Evolutionary conservation across 805 yeast genomes (phyloP), one percentile per base, ranked within the genome.

Genomic region (Starmerella ratchasimensis): DNA sequence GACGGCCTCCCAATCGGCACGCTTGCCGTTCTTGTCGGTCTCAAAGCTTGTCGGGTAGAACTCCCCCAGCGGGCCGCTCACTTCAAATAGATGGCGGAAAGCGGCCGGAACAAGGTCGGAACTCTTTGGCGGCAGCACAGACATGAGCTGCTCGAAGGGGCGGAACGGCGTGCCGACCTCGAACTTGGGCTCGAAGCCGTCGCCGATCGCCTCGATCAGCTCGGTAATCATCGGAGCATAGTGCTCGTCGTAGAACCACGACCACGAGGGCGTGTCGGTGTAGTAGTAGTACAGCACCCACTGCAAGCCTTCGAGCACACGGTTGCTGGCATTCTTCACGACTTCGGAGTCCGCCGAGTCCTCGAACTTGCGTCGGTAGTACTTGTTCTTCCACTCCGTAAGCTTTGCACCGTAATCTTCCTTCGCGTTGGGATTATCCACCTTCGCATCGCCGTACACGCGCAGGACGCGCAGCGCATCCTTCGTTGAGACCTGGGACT

Each of bases 1-100:
- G 39, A 90, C 95, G 9, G 96, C 96, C 62, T 90, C 97, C 98
- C 98, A 90, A 34, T 83, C 78, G 2, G 90, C 93, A 38, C 84
- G 81, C 57, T 90, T 90, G 31, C 97, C 98, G 55, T 90, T 90
- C 71, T 74, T 68, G 61, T 90, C 98, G 25, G 81, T 67, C 36
- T 76, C 81, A 39, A 88, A 94, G 42, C 81, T 82, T 41, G 69
- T 68, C 2, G 98, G 98, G 55, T 90, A 90, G 52, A 83, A 84
- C 51, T 84, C 96, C 39, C 69, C 68, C 47, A 90, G 83, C 20
- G 95, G 93, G 6, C 96, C 86, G 31, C 67, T 66, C 31, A 74
- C 75, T 41, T 86, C 94, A 11, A 76, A 74, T 45, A 90, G 65
- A 3, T 76, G 69, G 58, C 94, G 72, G 57, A 79, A 80, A 15